phyloP scores from a whole-genome alignment of 495 filamentous ascomycete genomes.

The Talaromyces proteolyticus region DNA sequence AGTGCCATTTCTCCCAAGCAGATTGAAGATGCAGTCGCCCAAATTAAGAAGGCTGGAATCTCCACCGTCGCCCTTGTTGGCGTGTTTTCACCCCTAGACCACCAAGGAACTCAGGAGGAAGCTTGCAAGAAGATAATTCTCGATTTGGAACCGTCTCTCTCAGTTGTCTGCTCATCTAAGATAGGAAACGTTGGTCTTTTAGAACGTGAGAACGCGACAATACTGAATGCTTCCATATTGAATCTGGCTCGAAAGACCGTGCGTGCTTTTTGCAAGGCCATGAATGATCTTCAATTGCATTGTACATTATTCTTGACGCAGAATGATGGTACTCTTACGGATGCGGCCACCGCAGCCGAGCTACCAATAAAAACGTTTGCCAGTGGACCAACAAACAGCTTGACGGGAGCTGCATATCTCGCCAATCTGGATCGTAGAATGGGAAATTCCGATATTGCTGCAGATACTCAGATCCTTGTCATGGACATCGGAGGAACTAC shows the following conservation, averaged over 20 bases:
- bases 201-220: slow-evolving; percentile 48
- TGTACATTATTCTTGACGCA: slow-evolving; percentile 47
- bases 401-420: slow-evolving; percentile 40
- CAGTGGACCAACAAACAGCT: slow-evolving; percentile 45
- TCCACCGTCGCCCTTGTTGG: slow-evolving; percentile 28
- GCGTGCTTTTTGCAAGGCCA: slow-evolving; percentile 34
- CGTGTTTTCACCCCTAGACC: slow-evolving; percentile 30
- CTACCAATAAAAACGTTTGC: slow-evolving; percentile 44
- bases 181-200: slow-evolving; percentile 42
- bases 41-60: slow-evolving; percentile 23
- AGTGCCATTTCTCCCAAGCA: slow-evolving; percentile 17
- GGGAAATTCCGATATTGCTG: slow-evolving; percentile 4
- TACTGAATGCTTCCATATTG: slow-evolving; percentile 47
- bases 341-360: slow-evolving; percentile 33
- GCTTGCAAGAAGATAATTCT: slow-evolving; percentile 14
- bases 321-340: slow-evolving; percentile 46
- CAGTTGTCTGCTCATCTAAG: slow-evolving; percentile 29
- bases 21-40: slow-evolving; percentile 19
- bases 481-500: slow-evolving; percentile 46
- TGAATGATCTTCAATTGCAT: slow-evolving; percentile 28
- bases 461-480: slow-evolving; percentile 6
- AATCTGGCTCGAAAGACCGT: slow-evolving; percentile 36
- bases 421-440: slow-evolving; percentile 14
- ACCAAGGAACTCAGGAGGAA: slow-evolving; percentile 18
- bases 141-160: slow-evolving; percentile 15